These are phyloP conservation scores for Castanea sativa DNA, from an alignment of 306 rosid species.

Conservation along the genomic window DNA sequence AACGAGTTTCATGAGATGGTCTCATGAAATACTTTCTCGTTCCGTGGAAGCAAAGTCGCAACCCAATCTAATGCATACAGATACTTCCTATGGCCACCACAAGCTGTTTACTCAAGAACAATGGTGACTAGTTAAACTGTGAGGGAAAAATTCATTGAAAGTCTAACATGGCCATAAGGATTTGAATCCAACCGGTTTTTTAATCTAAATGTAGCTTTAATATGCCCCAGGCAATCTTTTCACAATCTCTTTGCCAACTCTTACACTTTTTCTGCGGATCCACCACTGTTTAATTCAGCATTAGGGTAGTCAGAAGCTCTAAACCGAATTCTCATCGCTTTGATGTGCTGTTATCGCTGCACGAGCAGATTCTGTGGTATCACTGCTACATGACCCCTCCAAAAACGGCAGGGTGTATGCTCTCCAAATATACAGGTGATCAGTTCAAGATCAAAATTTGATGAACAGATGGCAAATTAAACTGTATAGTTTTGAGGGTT, in stretches of 20 bases:
- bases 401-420: neutral
- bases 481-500: constrained; percentile 12
- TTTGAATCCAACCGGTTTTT: neutral
- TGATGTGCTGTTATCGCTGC: neutral
- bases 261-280: neutral
- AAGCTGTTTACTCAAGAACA: neutral
- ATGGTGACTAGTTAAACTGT: neutral
- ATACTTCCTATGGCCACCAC: neutral
- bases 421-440: neutral
- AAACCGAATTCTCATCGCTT: neutral
- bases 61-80: neutral
- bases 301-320: neutral
- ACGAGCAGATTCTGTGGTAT: neutral
- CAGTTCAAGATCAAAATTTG: neutral
- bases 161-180: neutral
- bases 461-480: neutral
- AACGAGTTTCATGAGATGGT: too few species aligned
- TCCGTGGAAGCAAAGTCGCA: neutral
- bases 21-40: too few species aligned
- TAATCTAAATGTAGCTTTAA: neutral
- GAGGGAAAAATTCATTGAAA: neutral
- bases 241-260: neutral
- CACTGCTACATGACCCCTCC: neutral
- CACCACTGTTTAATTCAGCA: neutral
- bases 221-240: neutral